Base-by-base conservation (phyloP, 306 rosid species). In the Notholithocarpus densiflorus region DNA sequence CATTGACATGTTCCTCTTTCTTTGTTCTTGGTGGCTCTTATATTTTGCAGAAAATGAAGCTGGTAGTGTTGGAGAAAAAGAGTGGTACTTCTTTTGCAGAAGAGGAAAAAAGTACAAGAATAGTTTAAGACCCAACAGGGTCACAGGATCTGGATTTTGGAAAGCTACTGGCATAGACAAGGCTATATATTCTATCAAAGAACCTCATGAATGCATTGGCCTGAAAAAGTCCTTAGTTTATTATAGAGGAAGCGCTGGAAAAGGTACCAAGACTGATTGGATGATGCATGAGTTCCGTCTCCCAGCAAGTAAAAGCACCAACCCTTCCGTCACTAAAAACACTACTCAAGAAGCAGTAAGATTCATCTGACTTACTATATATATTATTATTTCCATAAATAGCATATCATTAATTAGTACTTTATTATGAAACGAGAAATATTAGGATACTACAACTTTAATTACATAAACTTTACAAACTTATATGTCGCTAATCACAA, bases 161-260 rank as follows among this genome's bases (percentile, higher is more conserved):
- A 84, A 84, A 65, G 88, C 88, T 1, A 84, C 88, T 0, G 88
- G 88, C 32, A 84, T 84, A 6, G 88, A 85, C 72, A 81, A 75
- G 31, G 72, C 83, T 1, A 80, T 85, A 8, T 71, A 85, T 71
- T 78, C 81, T 68, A 52, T 31, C 17, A 20, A 6, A 27, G 71
- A 68, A 32, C 32, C 18, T 31, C 71, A 66, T 14, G 72, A 68
- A 15, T 32, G 72, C 72, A 7, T 68, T 68, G 72, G 72, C 48
- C 51, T 68, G 45, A 68, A 68, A n/a, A 68, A 68, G 14, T 29
- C 72, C n/a, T 32, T 68, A 32, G 72, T 68, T 6, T 68, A 68
- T 32, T 32, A 68, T 21, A 31, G 72, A 17, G 72, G 72, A 17
- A 68, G 52, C 72, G 72, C 72, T 37, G 72, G 72, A 6, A 68